Conservation (phyloP, 2,329 filamentous ascomycete genomes). For the Plectosphaerella cucumerina region DNA sequence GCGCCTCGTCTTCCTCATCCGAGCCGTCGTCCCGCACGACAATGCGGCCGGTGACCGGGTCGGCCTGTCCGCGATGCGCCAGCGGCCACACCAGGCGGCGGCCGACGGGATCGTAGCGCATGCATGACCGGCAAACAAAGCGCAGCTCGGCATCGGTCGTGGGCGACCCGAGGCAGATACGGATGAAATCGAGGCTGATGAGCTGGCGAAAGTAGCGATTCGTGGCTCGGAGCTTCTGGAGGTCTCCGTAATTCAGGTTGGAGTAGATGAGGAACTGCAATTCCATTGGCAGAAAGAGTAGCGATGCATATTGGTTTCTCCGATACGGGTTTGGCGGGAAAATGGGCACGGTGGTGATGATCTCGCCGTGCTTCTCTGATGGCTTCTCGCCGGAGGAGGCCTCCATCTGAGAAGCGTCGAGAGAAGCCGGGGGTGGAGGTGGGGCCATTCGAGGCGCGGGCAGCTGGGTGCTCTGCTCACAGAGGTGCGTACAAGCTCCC, state of each 20-base stretch:
- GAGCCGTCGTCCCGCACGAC: background rate
- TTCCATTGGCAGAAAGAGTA: constrained; percentile 30
- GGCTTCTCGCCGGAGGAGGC: background rate
- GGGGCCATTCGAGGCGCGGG: background rate
- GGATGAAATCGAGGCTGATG: constrained; percentile 19
- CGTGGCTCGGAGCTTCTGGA: constrained; percentile 36
- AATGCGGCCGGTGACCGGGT: background rate
- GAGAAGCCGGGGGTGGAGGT: background rate
- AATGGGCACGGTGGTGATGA: background rate
- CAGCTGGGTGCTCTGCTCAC: no score
- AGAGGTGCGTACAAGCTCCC: no score
- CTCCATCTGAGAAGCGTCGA: background rate
- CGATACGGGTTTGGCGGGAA: background rate
- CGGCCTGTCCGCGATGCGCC: background rate
- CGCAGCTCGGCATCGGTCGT: constrained; percentile 1
- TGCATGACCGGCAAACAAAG: constrained; percentile 2
- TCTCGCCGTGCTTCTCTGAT: constrained; percentile 1
- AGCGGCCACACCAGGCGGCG: constrained; percentile 22
- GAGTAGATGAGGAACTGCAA: constrained; percentile 35
- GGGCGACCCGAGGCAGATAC: constrained; percentile 2
- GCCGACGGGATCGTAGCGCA: constrained; percentile 18
- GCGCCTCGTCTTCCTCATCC: background rate
- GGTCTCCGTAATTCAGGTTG: constrained; percentile 36
- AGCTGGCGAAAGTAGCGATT: constrained; percentile 30
- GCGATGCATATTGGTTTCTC: constrained; percentile 3